Conservation (phyloP, 2,329 filamentous ascomycete genomes). For the Seiridium cupressi region DNA sequence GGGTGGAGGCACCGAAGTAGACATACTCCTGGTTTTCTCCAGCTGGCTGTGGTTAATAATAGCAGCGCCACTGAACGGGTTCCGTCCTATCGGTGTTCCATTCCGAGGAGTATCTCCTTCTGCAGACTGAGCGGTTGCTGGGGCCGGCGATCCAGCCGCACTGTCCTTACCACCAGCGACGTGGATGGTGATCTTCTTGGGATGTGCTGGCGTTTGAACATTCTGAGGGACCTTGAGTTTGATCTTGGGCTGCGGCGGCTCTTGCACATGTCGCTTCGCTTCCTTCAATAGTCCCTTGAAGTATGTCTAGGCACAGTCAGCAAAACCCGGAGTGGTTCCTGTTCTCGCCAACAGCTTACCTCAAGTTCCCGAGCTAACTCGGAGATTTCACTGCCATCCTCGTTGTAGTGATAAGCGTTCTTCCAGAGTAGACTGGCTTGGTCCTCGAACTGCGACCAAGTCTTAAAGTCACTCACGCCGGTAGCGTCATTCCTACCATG, state of each 20-base stretch:
- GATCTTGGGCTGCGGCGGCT: slow-evolving; percentile 73
- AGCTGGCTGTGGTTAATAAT: slow-evolving; percentile 26
- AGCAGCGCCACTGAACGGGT: slow-evolving; percentile 25
- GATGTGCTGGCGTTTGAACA: slow-evolving; percentile 39
- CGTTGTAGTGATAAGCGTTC: slow-evolving; percentile 87
- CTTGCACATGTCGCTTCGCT: slow-evolving; percentile 69
- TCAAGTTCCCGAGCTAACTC: slow-evolving; percentile 75
- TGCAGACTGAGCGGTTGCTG: slow-evolving; percentile 31
- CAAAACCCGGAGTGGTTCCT: no score
- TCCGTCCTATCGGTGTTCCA: slow-evolving; percentile 22
- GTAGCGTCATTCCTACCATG: slow-evolving; percentile 66
- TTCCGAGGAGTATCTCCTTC: slow-evolving; percentile 30
- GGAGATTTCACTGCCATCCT: slow-evolving; percentile 85
- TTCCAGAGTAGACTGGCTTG: slow-evolving; percentile 80
- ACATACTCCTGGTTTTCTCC: slow-evolving; percentile 40
- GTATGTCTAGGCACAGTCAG: slow-evolving; percentile 49
- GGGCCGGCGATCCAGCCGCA: slow-evolving; percentile 52
- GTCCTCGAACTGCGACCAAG: slow-evolving; percentile 78
- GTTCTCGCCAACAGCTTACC: no score
- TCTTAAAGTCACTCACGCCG: slow-evolving; percentile 68
- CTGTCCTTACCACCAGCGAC: slow-evolving; percentile 57
- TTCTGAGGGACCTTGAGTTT: slow-evolving; percentile 69
- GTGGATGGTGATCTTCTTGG: slow-evolving; percentile 70
- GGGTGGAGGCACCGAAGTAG: slow-evolving; percentile 41
- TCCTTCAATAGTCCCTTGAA: slow-evolving; percentile 68